Evolutionary conservation across 2,329 filamentous ascomycete species (phyloP).

Genomic region (Ambrosiella xylebori): DNA sequence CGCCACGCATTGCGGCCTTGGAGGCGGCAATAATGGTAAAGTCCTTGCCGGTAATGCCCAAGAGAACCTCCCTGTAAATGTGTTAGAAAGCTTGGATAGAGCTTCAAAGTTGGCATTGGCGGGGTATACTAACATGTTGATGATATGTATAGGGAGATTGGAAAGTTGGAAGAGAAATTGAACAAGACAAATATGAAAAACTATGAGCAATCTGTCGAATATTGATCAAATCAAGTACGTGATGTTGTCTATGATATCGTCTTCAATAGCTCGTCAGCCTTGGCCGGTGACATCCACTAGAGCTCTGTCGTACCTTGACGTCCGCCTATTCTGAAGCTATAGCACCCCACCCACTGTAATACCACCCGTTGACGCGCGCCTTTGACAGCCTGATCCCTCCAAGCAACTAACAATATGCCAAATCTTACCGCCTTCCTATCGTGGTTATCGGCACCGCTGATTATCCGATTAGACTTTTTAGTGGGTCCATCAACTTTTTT

Average conservation of each 20-base stretch:
- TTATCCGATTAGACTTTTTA: slow-evolving; percentile 12
- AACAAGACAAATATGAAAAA: neutral
- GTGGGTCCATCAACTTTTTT: slow-evolving; percentile 12
- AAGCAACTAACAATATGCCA: slow-evolving; percentile 16
- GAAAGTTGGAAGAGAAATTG: neutral
- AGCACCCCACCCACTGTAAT: slow-evolving; percentile 10
- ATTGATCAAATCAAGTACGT: neutral
- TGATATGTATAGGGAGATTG: neutral
- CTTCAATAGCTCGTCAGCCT: slow-evolving; percentile 11
- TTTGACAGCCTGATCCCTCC: slow-evolving; percentile 12
- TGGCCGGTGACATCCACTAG: neutral
- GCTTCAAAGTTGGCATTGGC: neutral
- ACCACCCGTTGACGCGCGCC: slow-evolving; percentile 10
- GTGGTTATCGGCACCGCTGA: slow-evolving; percentile 13
- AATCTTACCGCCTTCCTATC: slow-evolving; percentile 18
- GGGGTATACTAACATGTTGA: slow-evolving; percentile 2
- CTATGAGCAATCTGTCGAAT: neutral
- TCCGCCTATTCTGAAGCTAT: slow-evolving; percentile 12
- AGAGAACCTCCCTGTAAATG: slow-evolving; percentile 72
- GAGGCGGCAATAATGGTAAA: slow-evolving; percentile 95
- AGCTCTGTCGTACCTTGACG: slow-evolving; percentile 5
- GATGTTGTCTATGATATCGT: slow-evolving; percentile 2
- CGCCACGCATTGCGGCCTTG: slow-evolving; percentile 95
- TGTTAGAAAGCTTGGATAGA: neutral
- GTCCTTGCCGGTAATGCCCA: slow-evolving; percentile 98